phyloP scores from a whole-genome alignment of 1,284 basidiomycete genomes.

The Ganoderma meredithae region DNA sequence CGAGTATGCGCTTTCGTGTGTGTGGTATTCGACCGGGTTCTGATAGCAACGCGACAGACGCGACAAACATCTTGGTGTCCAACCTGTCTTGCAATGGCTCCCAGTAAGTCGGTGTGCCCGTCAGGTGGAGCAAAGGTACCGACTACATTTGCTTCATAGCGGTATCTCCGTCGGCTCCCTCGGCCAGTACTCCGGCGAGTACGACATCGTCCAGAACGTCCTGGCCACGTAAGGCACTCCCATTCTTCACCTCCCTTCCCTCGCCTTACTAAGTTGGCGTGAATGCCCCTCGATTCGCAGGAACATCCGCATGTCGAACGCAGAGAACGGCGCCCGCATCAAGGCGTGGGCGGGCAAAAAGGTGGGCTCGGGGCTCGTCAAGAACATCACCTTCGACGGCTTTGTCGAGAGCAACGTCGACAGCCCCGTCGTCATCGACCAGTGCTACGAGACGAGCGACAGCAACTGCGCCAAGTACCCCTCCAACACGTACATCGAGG shows the following conservation, averaged over 20 bases:
- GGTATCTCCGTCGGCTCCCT: slow-evolving; percentile 56
- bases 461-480: slow-evolving; percentile 43
- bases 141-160: slow-evolving; percentile 32
- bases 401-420: slow-evolving; percentile 51
- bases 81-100: slow-evolving; percentile 54
- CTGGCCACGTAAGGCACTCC: slow-evolving; percentile 41
- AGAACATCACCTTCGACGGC: slow-evolving; percentile 50
- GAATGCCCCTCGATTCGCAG: slow-evolving; percentile 22
- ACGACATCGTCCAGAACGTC: slow-evolving; percentile 57
- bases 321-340: slow-evolving; percentile 59
- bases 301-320: slow-evolving; percentile 56
- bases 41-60: slow-evolving; percentile 35
- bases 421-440: slow-evolving; percentile 52
- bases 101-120: slow-evolving; percentile 41
- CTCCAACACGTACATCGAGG: slow-evolving; percentile 52
- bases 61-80: slow-evolving; percentile 51
- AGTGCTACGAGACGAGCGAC: slow-evolving; percentile 49
- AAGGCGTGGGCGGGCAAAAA: slow-evolving; percentile 51
- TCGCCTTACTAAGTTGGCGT: not conserved
- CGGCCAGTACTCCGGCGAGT: slow-evolving; percentile 56
- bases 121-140: not conserved
- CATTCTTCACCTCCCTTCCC: not conserved
- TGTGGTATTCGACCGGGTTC: not conserved
- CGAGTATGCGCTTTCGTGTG: slow-evolving; percentile 39
- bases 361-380: slow-evolving; percentile 45